Base-by-base conservation (phyloP, 2,329 filamentous ascomycete species). In the Magnaporthiopsis rhizophila region DNA sequence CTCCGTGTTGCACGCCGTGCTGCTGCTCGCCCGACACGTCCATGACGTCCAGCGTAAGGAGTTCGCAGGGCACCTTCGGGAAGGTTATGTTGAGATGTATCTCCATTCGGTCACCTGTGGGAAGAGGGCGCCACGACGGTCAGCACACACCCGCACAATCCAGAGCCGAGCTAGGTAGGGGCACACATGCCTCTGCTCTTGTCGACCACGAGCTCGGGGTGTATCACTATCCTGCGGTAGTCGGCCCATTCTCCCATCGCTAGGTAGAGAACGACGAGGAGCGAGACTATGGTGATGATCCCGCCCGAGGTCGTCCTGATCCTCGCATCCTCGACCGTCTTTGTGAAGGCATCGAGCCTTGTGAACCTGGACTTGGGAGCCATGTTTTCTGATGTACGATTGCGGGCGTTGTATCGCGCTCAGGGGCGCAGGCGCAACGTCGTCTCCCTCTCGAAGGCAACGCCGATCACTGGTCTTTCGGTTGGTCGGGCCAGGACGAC, bases 81-180 rank as follows among this genome's bases (percentile, higher is more conserved):
- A 99, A 99, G 60, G 92, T 95, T 66, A 99, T 88, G 80, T 99
- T 99, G 77, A 99, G 85, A 76, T 97, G 92, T 69, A 99, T 99
- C 76, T 98, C 95, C 94, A 99, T 98, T 77, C 94, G 92, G 82
- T 99, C 93, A 76, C 92, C 90, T 92, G 70, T 74, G 34, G 30
- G 21, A 61, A 11, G 57, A 28, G 57, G 57, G 24, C 12, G 26
- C 4, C 18, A 28, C 24, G 13, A 28, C 57, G 28, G 28, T 58
- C 30, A 32, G 57, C 13, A 32, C 24, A 58, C 18, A 30, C 57
- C 5, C 56, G 7, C 9, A 21, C 9, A 24, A 58, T 24, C 56
- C n/a, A 9, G 56, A 8, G 36, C 28, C 24, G 18, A 13, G 26
- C 18, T 9, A 30, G 11, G 34, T 3, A 0, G 50, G 61, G 38